Conservation (phyloP, 2,329 filamentous ascomycete genomes). For the Herpotrichia juniperi region DNA sequence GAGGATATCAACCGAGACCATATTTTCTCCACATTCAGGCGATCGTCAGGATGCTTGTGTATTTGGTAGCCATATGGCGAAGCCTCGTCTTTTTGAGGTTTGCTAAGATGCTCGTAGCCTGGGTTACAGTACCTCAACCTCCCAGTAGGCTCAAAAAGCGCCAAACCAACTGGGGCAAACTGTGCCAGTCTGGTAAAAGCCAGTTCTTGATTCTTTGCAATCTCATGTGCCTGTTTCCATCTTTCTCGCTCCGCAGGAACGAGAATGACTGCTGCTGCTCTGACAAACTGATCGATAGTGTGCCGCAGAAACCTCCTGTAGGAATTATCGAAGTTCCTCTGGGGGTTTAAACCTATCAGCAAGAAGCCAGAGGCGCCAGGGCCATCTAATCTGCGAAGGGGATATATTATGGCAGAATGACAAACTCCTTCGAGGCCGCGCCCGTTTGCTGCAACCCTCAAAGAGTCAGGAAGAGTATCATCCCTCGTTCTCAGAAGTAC, state of each 20-base stretch:
- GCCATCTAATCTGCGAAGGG: slow-evolving; percentile 11
- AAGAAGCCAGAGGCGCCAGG: slow-evolving; percentile 11
- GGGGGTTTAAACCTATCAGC: slow-evolving; percentile 14
- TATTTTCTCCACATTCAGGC: neutral
- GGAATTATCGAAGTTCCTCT: slow-evolving; percentile 10
- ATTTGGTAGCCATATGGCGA: neutral
- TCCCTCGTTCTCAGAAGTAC: slow-evolving; percentile 8
- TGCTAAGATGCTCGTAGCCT: neutral
- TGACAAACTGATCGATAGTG: slow-evolving; percentile 13
- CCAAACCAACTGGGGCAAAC: slow-evolving; percentile 11
- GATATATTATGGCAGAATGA: slow-evolving; percentile 11
- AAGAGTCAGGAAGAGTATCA: slow-evolving; percentile 3
- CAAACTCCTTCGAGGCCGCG: slow-evolving; percentile 7
- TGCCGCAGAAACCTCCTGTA: slow-evolving; percentile 9
- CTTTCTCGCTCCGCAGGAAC: slow-evolving; percentile 7
- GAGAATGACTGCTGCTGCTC: slow-evolving; percentile 8
- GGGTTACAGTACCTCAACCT: neutral
- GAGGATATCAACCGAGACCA: neutral
- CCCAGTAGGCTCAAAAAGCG: slow-evolving; percentile 5
- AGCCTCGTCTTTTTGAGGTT: neutral
- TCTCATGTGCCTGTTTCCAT: neutral
- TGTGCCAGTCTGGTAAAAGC: slow-evolving; percentile 14
- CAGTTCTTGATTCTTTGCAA: slow-evolving; percentile 13
- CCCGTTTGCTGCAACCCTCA: slow-evolving; percentile 5
- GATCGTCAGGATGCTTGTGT: neutral